A percentile compares a stretch with the other conserved stretches of the same genome.
These are phyloP conservation scores for Parathielavia hyrcaniae DNA, from an alignment of 495 filamentous ascomycete genomes.

Conservation along the genomic window DNA sequence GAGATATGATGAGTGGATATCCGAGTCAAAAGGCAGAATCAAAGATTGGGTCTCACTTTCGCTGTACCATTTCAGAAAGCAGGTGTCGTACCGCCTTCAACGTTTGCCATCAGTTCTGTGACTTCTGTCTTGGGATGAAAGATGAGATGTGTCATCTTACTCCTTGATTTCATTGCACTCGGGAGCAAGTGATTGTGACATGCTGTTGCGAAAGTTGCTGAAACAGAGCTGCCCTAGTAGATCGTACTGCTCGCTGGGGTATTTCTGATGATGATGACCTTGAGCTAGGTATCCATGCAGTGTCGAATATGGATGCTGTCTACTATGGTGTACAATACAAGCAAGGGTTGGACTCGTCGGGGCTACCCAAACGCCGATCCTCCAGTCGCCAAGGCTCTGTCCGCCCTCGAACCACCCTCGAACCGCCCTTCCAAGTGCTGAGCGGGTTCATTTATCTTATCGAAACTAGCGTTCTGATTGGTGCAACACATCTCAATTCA, in stretches of 20 bases:
- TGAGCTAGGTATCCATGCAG: too few relatives aligned
- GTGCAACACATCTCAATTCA: too few relatives aligned
- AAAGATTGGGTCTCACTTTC: constrained; percentile 58
- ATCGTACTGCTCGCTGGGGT: not conserved
- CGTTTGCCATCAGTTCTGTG: not conserved
- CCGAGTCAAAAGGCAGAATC: too few relatives aligned
- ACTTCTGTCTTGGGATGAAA: constrained; percentile 2
- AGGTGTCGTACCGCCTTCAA: constrained; percentile 75
- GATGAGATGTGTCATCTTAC: constrained; percentile 41
- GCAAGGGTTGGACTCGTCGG: too few relatives aligned
- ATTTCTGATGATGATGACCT: not conserved
- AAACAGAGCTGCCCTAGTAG: not conserved
- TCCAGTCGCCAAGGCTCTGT: too few relatives aligned
- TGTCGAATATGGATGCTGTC: too few relatives aligned
- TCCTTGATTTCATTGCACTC: constrained; percentile 88
- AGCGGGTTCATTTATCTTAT: constrained; percentile 14
- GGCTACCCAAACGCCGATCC: too few relatives aligned
- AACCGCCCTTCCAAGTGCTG: too few relatives aligned
- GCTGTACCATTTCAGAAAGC: constrained; percentile 94
- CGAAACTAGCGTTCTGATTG: not conserved
- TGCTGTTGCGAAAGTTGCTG: constrained; percentile 23
- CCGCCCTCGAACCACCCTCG: too few relatives aligned
- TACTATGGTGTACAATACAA: too few relatives aligned
- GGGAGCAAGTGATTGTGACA: constrained; percentile 53
- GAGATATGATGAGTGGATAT: constrained; percentile 11